Evolutionary conservation across 139 green algal species (phyloP).

Genomic region (Micractinium sp.): DNA sequence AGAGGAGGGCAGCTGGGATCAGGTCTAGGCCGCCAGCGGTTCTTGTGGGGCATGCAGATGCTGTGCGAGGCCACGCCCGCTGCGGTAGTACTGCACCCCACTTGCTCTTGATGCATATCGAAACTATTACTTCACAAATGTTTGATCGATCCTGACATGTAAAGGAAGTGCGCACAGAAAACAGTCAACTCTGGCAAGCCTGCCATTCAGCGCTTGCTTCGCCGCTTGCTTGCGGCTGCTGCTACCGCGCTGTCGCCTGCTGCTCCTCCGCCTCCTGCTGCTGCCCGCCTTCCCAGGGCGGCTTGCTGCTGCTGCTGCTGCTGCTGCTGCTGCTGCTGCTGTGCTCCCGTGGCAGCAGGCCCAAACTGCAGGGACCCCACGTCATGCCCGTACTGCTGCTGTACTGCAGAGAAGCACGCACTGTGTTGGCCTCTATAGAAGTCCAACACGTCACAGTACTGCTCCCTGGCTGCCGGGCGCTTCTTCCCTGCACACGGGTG

Average conservation of each 20-base stretch:
- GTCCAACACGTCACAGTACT: conserved; percentile 13
- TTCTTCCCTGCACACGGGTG: background rate
- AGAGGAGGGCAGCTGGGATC: background rate
- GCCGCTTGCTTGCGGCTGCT: background rate
- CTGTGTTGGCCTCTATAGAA: conserved; percentile 2
- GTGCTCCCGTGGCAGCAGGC: background rate
- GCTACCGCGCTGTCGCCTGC: background rate
- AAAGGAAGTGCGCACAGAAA: too few species aligned
- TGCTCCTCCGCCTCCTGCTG: background rate
- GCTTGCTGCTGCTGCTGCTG: background rate
- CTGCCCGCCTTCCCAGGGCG: background rate
- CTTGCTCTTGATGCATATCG: too few species aligned
- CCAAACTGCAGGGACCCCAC: background rate
- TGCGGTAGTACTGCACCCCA: too few species aligned
- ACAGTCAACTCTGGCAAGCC: too few species aligned
- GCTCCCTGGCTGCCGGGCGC: background rate
- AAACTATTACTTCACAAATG: too few species aligned
- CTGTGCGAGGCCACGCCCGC: too few species aligned
- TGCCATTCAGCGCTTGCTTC: too few species aligned
- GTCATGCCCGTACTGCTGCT: background rate
- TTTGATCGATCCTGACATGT: too few species aligned
- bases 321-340: background rate
- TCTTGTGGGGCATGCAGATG: too few species aligned
- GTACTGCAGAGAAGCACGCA: background rate
- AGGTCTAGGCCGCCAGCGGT: too few species aligned